A percentile compares a stretch with the other conserved stretches of the same genome.
These are phyloP conservation scores for Isabelozyma rhagii DNA, from an alignment of 805 yeast genomes.

Conservation along the genomic window DNA sequence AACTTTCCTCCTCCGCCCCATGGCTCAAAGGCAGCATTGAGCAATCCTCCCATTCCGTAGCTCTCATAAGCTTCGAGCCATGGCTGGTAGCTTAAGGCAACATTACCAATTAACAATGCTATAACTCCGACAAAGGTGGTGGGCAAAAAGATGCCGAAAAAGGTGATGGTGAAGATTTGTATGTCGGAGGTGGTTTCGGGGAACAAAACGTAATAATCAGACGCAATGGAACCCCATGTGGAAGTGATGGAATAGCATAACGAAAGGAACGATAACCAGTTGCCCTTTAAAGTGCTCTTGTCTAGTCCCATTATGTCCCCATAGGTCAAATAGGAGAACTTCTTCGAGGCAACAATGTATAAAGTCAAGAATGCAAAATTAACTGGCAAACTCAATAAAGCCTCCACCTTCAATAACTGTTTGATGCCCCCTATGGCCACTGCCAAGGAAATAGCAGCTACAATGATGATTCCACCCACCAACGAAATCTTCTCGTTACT, in stretches of 20 bases:
- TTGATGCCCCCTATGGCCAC: slow-evolving; percentile 80
- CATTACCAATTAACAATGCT: slow-evolving; percentile 69
- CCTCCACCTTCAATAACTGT: slow-evolving; percentile 65
- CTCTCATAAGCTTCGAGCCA: slow-evolving; percentile 57
- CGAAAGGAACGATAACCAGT: slow-evolving; percentile 69
- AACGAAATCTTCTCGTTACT: slow-evolving; percentile 66
- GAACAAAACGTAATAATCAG: slow-evolving; percentile 79
- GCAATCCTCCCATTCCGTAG: slow-evolving; percentile 74
- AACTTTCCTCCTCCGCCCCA: slow-evolving; percentile 85
- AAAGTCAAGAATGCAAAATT: slow-evolving; percentile 62
- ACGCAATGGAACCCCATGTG: slow-evolving; percentile 86
- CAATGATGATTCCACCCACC: slow-evolving; percentile 71
- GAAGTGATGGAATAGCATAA: slow-evolving; percentile 75
- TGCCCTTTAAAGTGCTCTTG: slow-evolving; percentile 52
- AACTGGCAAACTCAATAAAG: slow-evolving; percentile 66
- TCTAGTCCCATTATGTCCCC: slow-evolving; percentile 29
- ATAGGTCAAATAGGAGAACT: slow-evolving; percentile 32
- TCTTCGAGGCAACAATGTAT: slow-evolving; percentile 57
- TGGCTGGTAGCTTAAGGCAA: slow-evolving; percentile 53
- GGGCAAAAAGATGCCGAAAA: slow-evolving; percentile 65
- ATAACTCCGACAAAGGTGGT: slow-evolving; percentile 72
- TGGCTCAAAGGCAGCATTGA: slow-evolving; percentile 58
- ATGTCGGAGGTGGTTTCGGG: slow-evolving; percentile 66
- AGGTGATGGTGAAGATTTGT: slow-evolving; percentile 58
- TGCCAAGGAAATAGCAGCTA: slow-evolving; percentile 57